Evolutionary conservation across 1,284 basidiomycete genomes (phyloP), one percentile per base, ranked within the genome.

Genomic region (Irpex sp.): DNA sequence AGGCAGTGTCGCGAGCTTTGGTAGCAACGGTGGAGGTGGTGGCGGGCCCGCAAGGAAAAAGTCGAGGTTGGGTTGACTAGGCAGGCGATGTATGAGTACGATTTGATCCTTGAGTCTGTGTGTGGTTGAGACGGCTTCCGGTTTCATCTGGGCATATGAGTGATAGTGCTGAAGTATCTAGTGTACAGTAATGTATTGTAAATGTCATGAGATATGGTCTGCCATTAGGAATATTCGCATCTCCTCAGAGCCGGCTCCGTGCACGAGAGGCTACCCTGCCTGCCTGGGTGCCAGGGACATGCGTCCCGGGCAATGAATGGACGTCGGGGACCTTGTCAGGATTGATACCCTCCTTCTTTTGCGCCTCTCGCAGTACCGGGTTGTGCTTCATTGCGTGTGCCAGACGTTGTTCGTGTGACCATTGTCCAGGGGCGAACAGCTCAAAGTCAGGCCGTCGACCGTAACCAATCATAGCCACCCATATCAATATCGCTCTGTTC

Each of bases 401-500:
- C 36, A 94, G 84, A 48, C 90, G 81, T 68, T 84, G 81, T 2
- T 80, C 77, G 60, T 78, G 79, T 1, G 78, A 79, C 4, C 83
- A 83, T 63, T 87, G 81, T 0, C 80, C 81, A 0, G 84, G 84
- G 1, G 88, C 85, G 4, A 78, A 68, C 0, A 88, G 71, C 63
- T 85, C 83, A 71, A 92, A 95, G 4, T 86, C 84, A 0, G 92
- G 89, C 26, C 73, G 61, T 0, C 78, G 83, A 1, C 73, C 83
- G 68, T 90, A 94, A 1, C 88, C 92, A 40, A 91, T 80, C 15
- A 74, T 78, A 0, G 92, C 91, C 0, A 84, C 83, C 15, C 81
- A 81, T 60, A 94, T 88, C 44, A 94, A 78, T 60, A 94, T 92
- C 0, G 82, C 79, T 5, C 92, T 93, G 66, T 8, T 11, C 8